Conservation (phyloP, 768 basidiomycete species). For the Serendipita vermifera region DNA sequence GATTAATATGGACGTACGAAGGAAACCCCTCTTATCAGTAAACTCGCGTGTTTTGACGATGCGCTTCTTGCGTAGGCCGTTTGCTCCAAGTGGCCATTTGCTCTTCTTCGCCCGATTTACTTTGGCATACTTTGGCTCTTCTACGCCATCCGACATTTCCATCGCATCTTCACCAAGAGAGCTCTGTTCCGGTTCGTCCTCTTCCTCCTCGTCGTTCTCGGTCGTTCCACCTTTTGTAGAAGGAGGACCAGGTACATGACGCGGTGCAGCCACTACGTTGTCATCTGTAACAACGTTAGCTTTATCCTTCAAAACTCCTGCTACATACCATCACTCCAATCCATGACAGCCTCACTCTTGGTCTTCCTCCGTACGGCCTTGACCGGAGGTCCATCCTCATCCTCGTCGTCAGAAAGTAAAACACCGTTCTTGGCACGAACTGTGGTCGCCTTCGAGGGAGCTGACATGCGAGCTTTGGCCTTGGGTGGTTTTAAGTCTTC, state of each 20-base stretch:
- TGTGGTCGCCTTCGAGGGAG: slow-evolving; percentile 9
- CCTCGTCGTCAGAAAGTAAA: slow-evolving; percentile 52
- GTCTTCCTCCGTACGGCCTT: slow-evolving; percentile 18
- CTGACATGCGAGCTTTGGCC: slow-evolving; percentile 11
- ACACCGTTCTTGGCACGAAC: slow-evolving; percentile 35
- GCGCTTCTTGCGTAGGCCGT: slow-evolving; percentile 63
- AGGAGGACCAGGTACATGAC: slow-evolving; percentile 15
- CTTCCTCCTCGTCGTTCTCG: slow-evolving; percentile 27
- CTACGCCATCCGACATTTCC: slow-evolving; percentile 16
- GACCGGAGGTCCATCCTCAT: slow-evolving; percentile 26
- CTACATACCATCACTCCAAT: slow-evolving; percentile 53
- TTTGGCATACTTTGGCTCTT: slow-evolving; percentile 27
- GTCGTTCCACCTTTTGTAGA: slow-evolving; percentile 21
- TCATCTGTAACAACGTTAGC: slow-evolving; percentile 14
- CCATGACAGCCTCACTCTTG: slow-evolving; percentile 51
- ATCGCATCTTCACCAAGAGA: slow-evolving; percentile 18
- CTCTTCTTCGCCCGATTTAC: slow-evolving; percentile 32
- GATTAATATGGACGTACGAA: slow-evolving; percentile 33
- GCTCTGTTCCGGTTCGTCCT: slow-evolving; percentile 23
- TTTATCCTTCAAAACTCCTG: slow-evolving; percentile 15
- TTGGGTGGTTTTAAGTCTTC: slow-evolving; percentile 19
- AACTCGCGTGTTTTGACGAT: slow-evolving; percentile 44
- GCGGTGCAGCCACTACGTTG: slow-evolving; percentile 13
- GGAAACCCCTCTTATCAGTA: slow-evolving; percentile 58
- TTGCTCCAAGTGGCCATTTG: slow-evolving; percentile 61